Evolutionary conservation across 257 asterid species (phyloP).

Genomic region (Craterostigma plantagineum): DNA sequence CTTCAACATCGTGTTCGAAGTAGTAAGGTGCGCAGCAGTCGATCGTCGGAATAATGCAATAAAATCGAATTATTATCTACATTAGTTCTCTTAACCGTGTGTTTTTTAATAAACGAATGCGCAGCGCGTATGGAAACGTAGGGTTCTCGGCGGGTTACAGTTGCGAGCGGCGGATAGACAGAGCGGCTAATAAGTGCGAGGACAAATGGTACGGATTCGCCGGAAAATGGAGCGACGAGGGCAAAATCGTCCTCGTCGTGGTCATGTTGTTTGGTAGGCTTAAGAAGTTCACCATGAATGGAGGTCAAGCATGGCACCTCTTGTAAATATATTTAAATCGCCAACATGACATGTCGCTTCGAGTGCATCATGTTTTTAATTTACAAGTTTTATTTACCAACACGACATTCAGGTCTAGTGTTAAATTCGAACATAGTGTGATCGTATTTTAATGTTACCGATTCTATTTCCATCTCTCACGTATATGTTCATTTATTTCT

Average conservation of each 20-base stretch:
- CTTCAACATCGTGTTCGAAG: conserved; percentile 49
- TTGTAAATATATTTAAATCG: conserved; percentile 12
- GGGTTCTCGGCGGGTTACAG: conserved; percentile 66
- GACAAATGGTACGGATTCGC: conserved; percentile 40
- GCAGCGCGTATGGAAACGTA: conserved; percentile 77
- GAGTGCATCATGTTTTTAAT: too few relatives aligned
- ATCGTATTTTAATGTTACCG: too few relatives aligned
- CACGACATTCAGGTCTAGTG: too few relatives aligned
- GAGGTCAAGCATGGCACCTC: conserved; percentile 58
- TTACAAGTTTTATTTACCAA: too few relatives aligned
- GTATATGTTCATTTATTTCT: too few relatives aligned
- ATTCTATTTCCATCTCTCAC: too few relatives aligned
- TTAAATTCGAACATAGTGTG: too few relatives aligned
- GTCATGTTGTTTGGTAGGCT: conserved; percentile 59
- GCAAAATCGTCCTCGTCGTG: conserved; percentile 33
- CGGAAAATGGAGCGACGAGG: conserved; percentile 65
- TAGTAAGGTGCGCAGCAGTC: conserved; percentile 41
- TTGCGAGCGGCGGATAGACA: conserved; percentile 28
- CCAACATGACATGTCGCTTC: too few relatives aligned
- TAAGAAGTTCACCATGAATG: conserved; percentile 41
- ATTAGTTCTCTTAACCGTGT: not conserved
- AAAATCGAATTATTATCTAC: not conserved
- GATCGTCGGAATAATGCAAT: not conserved
- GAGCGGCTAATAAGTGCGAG: conserved; percentile 31
- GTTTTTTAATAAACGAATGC: not conserved